Evolutionary conservation across 2,329 filamentous ascomycete genomes (phyloP).

Genomic region (Acarospora socialis): DNA sequence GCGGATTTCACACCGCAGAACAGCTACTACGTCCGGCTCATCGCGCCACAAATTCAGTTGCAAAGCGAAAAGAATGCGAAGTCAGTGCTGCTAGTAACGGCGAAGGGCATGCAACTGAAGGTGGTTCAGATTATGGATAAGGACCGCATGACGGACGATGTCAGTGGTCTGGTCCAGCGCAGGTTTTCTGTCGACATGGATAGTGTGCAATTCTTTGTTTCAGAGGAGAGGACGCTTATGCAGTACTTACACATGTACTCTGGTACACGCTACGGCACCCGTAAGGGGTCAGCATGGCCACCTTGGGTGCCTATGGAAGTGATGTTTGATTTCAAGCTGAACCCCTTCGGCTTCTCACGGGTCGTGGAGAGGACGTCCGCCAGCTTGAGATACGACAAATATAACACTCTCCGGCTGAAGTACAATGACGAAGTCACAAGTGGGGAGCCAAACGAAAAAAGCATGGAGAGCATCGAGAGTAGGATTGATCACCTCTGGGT

Average conservation of each 20-base stretch:
- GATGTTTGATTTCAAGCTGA: slow-evolving; percentile 90
- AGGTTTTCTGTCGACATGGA: slow-evolving; percentile 93
- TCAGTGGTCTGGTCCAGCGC: slow-evolving; percentile 88
- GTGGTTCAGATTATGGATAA: slow-evolving; percentile 98
- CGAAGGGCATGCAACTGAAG: slow-evolving; percentile 96
- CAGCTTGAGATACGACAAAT: slow-evolving; percentile 89
- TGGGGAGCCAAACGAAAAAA: slow-evolving; percentile 38
- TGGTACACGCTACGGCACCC: slow-evolving; percentile 80
- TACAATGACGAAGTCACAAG: slow-evolving; percentile 86
- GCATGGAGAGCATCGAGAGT: slow-evolving; percentile 48
- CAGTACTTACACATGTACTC: slow-evolving; percentile 86
- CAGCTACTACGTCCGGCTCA: slow-evolving; percentile 85
- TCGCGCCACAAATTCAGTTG: slow-evolving; percentile 93
- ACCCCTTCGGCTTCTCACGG: slow-evolving; percentile 94
- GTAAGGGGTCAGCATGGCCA: slow-evolving; percentile 77
- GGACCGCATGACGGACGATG: slow-evolving; percentile 75
- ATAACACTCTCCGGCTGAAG: slow-evolving; percentile 91
- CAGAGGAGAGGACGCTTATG: slow-evolving; percentile 81
- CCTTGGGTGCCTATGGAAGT: slow-evolving; percentile 98
- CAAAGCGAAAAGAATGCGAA: slow-evolving; percentile 98
- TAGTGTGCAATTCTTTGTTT: slow-evolving; percentile 95
- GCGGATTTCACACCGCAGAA: slow-evolving; percentile 83
- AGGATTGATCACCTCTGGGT: slow-evolving; percentile 96
- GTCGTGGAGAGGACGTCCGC: slow-evolving; percentile 96
- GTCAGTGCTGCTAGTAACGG: slow-evolving; percentile 88